phyloP scores from a whole-genome alignment of 1,284 basidiomycete genomes.

The Salmacisia buchloeana region DNA sequence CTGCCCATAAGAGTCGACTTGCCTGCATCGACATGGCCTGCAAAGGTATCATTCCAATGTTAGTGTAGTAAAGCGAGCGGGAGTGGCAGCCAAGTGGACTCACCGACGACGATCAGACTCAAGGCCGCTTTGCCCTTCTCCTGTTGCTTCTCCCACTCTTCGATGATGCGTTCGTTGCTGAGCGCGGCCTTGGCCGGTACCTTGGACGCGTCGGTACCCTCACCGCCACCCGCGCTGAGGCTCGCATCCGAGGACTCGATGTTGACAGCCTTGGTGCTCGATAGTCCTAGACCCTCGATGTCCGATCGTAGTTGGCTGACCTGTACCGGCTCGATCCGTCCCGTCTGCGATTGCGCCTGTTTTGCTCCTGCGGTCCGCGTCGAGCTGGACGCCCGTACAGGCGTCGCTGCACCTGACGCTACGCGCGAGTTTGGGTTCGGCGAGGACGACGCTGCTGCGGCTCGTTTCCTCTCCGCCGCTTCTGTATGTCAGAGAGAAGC shows the following conservation, averaged over 20 bases:
- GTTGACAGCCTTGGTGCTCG: conserved; percentile 16
- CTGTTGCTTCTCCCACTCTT: conserved; percentile 66
- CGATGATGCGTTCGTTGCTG: conserved; percentile 75
- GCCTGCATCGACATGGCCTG: conserved; percentile 96
- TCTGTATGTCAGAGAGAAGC: too few species aligned
- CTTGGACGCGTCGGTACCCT: conserved; percentile 48
- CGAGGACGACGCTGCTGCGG: conserved; percentile 14
- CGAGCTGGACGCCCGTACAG: conserved; percentile 50
- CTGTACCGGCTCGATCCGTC: background rate
- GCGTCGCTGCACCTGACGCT: conserved; percentile 33
- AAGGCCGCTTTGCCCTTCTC: conserved; percentile 65
- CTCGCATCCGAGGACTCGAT: too few species aligned
- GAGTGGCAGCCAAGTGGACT: conserved; percentile 32
- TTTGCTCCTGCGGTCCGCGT: conserved; percentile 7
- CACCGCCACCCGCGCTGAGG: conserved; percentile 21
- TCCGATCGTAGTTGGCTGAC: conserved; percentile 32
- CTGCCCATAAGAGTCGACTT: conserved; percentile 98
- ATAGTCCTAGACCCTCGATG: conserved; percentile 32
- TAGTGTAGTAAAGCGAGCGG: too few species aligned
- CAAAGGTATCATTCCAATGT: background rate
- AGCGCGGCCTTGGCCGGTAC: conserved; percentile 60
- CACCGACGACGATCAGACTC: conserved; percentile 88
- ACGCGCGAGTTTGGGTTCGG: conserved; percentile 19
- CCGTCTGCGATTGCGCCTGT: background rate
- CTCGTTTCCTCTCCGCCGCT: conserved; percentile 20